Evolutionary conservation across 306 rosid genomes (phyloP), one percentile per base, ranked within the genome.

Genomic region (Luffa aegyptiaca): DNA sequence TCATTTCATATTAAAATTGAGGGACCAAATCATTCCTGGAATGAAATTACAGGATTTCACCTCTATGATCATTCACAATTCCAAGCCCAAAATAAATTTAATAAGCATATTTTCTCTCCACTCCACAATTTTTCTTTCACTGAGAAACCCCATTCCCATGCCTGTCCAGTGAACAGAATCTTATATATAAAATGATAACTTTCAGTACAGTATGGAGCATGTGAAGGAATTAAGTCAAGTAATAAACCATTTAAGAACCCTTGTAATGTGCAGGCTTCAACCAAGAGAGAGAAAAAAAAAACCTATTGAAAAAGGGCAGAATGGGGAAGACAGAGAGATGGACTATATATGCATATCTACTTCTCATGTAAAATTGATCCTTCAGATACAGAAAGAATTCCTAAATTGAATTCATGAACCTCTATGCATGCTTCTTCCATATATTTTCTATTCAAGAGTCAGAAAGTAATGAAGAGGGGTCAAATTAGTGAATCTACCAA

Each of bases 401-500:
- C 75, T 78, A 78, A 62, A 78, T 63, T 78, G 20, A 68, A 53
- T 62, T 65, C 61, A 85, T 48, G 82, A 81, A 56, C 81, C 80
- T 57, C 80, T 57, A 44, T 3, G 37, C 59, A 80, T 61, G 18
- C 37, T 78, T 75, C 59, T 75, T 70, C 70, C 16, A 26, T 56
- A 17, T 59, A 58, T 48, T 78, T 63, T 83, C 79, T 79, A 57
- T 37, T 66, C 26, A 80, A 31, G 59, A 63, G 62, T 52, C 77
- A 76, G 80, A 72, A 77, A 9, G 78, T 14, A 61, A 82, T 33
- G 81, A 51, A 39, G 65, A 36, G 80, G 80, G 76, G 52, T 79
- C 68, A 57, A 84, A 78, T 83, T 66, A 79, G 84, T 63, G 73
- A 81, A 42, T 80, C 73, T 89, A 85, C 89, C 93, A 80, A 84